Evolutionary conservation across 1,284 basidiomycete species (phyloP).

Genomic region (Pholiota adiposa): DNA sequence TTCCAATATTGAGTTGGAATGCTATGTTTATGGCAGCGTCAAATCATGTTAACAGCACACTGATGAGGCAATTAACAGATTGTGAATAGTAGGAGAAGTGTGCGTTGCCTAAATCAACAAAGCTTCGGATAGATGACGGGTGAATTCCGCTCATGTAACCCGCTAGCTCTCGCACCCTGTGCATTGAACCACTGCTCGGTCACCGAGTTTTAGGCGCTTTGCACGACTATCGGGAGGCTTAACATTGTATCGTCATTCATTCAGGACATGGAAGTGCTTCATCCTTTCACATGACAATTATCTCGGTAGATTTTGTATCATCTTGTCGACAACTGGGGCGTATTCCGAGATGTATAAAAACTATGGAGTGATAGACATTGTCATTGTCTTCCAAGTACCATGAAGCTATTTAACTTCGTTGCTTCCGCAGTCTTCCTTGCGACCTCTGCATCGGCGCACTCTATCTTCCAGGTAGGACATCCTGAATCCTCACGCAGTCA

Average conservation of each 20-base stretch:
- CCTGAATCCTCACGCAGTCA: too few species aligned
- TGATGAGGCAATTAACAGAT: background rate
- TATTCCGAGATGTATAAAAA: background rate
- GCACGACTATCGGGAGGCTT: background rate
- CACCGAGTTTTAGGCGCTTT: background rate
- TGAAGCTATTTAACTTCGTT: slow-evolving; percentile 20
- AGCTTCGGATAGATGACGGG: background rate
- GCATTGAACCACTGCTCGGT: background rate
- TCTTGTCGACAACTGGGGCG: background rate
- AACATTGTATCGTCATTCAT: background rate
- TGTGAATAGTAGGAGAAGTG: background rate
- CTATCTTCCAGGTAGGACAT: slow-evolving; percentile 50
- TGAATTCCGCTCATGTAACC: background rate
- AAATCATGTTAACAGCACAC: background rate
- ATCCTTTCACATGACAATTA: background rate
- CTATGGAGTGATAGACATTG: background rate
- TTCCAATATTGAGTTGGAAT: background rate
- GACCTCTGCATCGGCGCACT: slow-evolving; percentile 43
- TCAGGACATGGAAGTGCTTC: background rate
- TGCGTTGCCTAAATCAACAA: background rate
- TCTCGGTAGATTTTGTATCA: background rate
- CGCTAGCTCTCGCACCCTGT: background rate
- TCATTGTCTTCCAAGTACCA: background rate
- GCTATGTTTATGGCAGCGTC: background rate
- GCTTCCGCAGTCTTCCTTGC: slow-evolving; percentile 27